These are phyloP conservation scores for Fusarium liriodendri DNA, from an alignment of 2,329 filamentous ascomycete species.

Conservation along the genomic window DNA sequence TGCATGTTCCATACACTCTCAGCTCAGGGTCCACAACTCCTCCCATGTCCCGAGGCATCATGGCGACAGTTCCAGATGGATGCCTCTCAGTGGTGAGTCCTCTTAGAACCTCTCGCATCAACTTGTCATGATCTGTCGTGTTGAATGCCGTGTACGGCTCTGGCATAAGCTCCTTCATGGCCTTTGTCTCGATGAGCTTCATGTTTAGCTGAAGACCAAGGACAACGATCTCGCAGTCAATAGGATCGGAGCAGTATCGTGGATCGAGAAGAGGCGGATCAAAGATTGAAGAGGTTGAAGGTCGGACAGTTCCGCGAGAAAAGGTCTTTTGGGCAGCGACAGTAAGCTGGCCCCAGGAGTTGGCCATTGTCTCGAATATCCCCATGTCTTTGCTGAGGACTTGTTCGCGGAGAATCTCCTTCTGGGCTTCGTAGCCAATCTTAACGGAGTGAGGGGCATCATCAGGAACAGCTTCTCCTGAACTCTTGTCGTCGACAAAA, in stretches of 20 bases:
- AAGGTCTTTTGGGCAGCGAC: constrained; percentile 28
- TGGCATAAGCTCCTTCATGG: constrained; percentile 18
- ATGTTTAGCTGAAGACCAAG: constrained; percentile 24
- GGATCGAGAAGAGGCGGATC: constrained; percentile 11
- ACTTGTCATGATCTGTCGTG: background rate
- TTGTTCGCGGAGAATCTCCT: constrained; percentile 5
- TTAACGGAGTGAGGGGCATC: constrained; percentile 4
- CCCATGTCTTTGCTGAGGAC: constrained; percentile 12
- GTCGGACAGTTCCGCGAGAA: constrained; percentile 10
- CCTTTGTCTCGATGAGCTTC: constrained; percentile 10
- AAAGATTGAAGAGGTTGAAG: constrained; percentile 5
- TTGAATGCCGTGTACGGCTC: constrained; percentile 9
- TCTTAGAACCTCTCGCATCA: constrained; percentile 3
- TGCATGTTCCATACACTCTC: constrained; percentile 40
- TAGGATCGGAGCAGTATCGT: constrained; percentile 23
- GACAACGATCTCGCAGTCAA: constrained; percentile 25
- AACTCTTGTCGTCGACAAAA: constrained; percentile 6
- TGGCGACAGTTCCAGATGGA: constrained; percentile 14
- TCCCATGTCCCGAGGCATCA: constrained; percentile 17
- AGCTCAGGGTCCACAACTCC: constrained; percentile 41
- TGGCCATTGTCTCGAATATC: constrained; percentile 22
- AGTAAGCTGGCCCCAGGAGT: constrained; percentile 16
- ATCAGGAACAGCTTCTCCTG: background rate
- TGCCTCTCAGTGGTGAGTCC: constrained; percentile 15
- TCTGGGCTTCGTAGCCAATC: constrained; percentile 16